Evolutionary conservation across 495 filamentous ascomycete genomes (phyloP).

Genomic region (Neurospora sublineolata): DNA sequence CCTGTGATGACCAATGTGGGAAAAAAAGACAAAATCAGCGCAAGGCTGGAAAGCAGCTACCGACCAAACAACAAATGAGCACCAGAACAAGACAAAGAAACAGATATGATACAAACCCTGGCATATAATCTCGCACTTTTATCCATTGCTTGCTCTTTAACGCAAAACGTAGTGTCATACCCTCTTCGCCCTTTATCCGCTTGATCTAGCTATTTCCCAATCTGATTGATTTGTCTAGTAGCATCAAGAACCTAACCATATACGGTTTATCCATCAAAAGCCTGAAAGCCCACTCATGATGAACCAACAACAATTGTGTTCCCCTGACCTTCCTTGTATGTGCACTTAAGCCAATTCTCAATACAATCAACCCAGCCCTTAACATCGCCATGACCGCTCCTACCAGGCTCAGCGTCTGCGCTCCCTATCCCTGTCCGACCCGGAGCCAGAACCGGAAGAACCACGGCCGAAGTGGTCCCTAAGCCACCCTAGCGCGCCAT

Average conservation of each 20-base stretch:
- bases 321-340: not conserved
- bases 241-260: not conserved
- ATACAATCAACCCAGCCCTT: not conserved
- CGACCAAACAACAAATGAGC: not conserved
- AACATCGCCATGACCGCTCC: not conserved
- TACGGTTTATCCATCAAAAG: not conserved
- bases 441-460: not conserved
- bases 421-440: conserved; percentile 6
- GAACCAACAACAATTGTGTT: not conserved
- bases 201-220: not conserved
- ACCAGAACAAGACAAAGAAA: not conserved
- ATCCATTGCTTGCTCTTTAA: not conserved
- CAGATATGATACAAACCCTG: not conserved
- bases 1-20: not conserved
- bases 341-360: not conserved
- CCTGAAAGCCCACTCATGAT: not conserved
- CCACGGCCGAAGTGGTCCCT: conserved; percentile 14
- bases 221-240: not conserved
- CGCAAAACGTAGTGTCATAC: not conserved
- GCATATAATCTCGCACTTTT: not conserved
- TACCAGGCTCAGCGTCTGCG: conserved; percentile 2
- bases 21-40: not conserved
- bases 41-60: not conserved
- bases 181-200: not conserved
- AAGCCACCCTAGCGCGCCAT: conserved; percentile 11